These are phyloP conservation scores for Hymenoscyphus scutula DNA, from an alignment of 2,329 filamentous ascomycete genomes.

Conservation along the genomic window DNA sequence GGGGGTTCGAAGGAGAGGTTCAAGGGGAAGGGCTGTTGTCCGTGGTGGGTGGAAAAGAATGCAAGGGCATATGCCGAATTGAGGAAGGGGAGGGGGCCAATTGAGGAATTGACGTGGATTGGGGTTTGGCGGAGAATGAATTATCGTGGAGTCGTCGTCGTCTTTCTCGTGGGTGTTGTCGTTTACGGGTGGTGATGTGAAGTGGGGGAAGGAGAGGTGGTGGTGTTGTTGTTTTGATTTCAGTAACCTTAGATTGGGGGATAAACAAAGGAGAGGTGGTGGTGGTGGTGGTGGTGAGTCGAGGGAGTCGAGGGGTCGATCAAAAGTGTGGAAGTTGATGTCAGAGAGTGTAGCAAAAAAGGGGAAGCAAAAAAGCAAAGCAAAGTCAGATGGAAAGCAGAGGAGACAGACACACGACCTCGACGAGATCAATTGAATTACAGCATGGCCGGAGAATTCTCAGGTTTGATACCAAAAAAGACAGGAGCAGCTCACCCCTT, in stretches of 20 bases:
- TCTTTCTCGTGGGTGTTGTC: not conserved
- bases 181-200: not conserved
- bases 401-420: not conserved
- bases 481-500: not conserved
- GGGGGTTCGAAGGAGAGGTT: not conserved
- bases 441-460: not conserved
- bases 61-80: slow-evolving; percentile 22
- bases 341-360: not conserved
- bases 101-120: slow-evolving; percentile 3
- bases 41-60: slow-evolving; percentile 14
- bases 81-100: slow-evolving; percentile 12
- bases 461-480: slow-evolving; percentile 3
- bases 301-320: not conserved
- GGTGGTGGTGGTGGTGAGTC: not conserved
- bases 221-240: slow-evolving; percentile 1
- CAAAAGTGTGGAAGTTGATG: not conserved
- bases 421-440: too few relatives aligned
- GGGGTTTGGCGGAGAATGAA: not conserved
- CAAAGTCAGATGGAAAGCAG: not conserved
- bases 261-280: not conserved
- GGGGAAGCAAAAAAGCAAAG: not conserved
- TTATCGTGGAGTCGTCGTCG: not conserved
- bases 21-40: not conserved
- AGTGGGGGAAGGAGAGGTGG: not conserved
- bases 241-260: not conserved